Base-by-base conservation (phyloP, 176 grass and related monocot genomes). In the Pontederia crassipes region DNA sequence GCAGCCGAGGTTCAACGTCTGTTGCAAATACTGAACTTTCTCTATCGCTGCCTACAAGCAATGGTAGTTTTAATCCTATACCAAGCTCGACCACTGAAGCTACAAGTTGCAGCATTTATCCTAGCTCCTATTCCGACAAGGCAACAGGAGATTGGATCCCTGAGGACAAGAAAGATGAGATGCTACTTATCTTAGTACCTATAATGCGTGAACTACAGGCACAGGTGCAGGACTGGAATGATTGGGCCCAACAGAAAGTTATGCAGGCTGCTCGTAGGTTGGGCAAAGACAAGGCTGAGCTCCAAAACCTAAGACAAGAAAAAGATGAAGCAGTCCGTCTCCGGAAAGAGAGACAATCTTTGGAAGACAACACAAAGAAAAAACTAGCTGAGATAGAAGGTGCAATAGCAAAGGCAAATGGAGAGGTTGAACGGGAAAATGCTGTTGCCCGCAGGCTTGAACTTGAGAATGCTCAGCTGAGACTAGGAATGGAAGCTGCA, bases 171-270 rank as follows among this genome's bases (percentile, higher is more conserved):
- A 98, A 81, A 58, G 93, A 92, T 68, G 88, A 79, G 76, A 82
- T 92, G 54, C 76, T 83, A 12, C 72, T 90, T 60, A 77, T 80
- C 50, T 77, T 98, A 73, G 76, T 98, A 63, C 78, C 83, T 51
- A 74, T 79, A 71, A 80, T 83, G 77, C 84, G 83, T 76, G 82
- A 92, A 52, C 65, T 98, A 47, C 88, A 92, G 72, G 74, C 74
- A 7, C 79, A 86, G 26, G 81, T 86, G 76, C 77, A 72, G 66
- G 79, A 86, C 66, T 98, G 93, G 87, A 86, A 76, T 57, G 82
- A 98, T 46, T 98, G 93, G 93, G 93, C 93, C 56, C 88, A 92
- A 65, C 74, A 89, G 55, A 98, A 98, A 65, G 93, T 98, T 71
- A 98, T 92, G 93, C 93, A 92, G 67, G 93, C 89, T 2, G 72